phyloP scores from a whole-genome alignment of 176 grass and related monocot species.

The Bothriochloa decipiens region DNA sequence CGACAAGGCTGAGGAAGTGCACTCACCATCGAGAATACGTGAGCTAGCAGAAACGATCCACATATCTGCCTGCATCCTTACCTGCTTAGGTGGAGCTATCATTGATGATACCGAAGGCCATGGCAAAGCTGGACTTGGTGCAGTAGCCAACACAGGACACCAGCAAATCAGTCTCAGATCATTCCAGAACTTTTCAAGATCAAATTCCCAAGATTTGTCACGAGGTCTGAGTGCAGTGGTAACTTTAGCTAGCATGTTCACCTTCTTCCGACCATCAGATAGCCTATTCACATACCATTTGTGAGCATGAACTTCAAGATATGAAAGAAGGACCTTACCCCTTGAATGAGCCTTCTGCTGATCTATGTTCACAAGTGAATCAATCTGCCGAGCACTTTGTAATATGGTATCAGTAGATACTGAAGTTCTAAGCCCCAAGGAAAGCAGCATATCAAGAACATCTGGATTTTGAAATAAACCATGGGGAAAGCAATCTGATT shows the following conservation, averaged over 20 bases:
- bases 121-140: conserved; percentile 78
- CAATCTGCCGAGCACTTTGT: conserved; percentile 86
- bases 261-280: conserved; percentile 63
- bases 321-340: conserved; percentile 90
- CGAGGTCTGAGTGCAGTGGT: conserved; percentile 60
- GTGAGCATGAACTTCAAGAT: conserved; percentile 86
- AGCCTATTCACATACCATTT: conserved; percentile 75
- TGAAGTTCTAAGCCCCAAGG: conserved; percentile 81
- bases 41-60: conserved; percentile 97
- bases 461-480: conserved; percentile 76
- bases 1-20: conserved; percentile 83
- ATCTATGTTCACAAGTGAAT: conserved; percentile 84
- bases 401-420: conserved; percentile 74
- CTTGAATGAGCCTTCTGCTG: conserved; percentile 84
- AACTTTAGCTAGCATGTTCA: conserved; percentile 89
- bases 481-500: conserved; percentile 82
- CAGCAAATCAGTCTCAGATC: conserved; percentile 95
- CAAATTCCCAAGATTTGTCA: conserved; percentile 69
- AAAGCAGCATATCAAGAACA: conserved; percentile 91
- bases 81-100: conserved; percentile 91
- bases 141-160: conserved; percentile 85
- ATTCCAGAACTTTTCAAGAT: conserved; percentile 89
- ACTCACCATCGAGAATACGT: conserved; percentile 94
- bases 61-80: conserved; percentile 90
- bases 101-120: conserved; percentile 90